Percentiles rank a stretch among this genome's conserved stretches.
Evolutionary conservation across 768 basidiomycete species (phyloP).

Genomic region (Coprinellus aureogranulatus): DNA sequence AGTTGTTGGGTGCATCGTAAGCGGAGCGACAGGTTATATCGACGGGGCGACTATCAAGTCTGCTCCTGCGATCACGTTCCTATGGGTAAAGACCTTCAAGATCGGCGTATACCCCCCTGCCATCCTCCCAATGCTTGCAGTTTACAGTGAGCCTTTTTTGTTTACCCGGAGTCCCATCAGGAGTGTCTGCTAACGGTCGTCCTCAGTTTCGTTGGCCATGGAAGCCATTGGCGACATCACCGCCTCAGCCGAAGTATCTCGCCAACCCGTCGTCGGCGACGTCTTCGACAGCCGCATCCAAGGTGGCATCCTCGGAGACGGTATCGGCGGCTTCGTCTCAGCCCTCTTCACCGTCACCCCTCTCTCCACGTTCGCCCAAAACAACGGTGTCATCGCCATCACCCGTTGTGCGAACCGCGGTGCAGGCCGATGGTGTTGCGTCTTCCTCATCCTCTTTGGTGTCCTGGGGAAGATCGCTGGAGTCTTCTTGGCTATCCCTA

Average conservation of each 20-base stretch:
- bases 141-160: conserved; percentile 26
- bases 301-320: conserved; percentile 79
- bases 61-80: conserved; percentile 77
- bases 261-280: conserved; percentile 65
- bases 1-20: conserved; percentile 75
- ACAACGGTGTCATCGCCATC: conserved; percentile 80
- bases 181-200: no score
- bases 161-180: no score
- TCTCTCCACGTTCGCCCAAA: conserved; percentile 78
- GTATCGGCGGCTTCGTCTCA: conserved; percentile 76
- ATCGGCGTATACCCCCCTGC: conserved; percentile 74
- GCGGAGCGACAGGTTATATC: conserved; percentile 78
- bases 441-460: conserved; percentile 78
- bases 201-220: conserved; percentile 71
- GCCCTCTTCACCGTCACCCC: conserved; percentile 81
- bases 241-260: conserved; percentile 79
- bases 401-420: conserved; percentile 80
- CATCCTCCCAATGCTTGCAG: conserved; percentile 44
- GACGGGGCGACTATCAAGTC: conserved; percentile 59
- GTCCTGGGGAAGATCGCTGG: conserved; percentile 80
- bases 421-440: conserved; percentile 78
- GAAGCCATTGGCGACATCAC: conserved; percentile 86
- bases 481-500: conserved; percentile 81
- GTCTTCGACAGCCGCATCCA: conserved; percentile 83
- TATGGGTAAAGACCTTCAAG: conserved; percentile 81